Base-by-base conservation (phyloP, 2,329 filamentous ascomycete genomes). In the Aspergillus quadrilineatus region DNA sequence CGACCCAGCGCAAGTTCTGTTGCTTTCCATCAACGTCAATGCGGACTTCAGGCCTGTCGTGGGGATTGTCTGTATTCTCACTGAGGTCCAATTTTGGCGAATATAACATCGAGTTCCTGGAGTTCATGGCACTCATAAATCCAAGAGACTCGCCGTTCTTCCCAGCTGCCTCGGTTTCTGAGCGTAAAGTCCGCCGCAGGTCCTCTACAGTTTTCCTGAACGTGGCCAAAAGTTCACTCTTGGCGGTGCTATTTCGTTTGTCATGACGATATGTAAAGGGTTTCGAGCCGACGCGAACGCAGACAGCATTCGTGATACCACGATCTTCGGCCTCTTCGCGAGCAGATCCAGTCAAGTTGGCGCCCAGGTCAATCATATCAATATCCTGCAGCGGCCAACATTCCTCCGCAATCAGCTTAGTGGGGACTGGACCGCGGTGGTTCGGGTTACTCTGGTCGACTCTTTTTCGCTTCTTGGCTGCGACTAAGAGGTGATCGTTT, bases 11-110 rank as follows among this genome's bases (percentile, higher is more conserved):
- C 46, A 99, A 82, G 70, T 94, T 97, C 70, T 97, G 91, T 73
- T 97, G 92, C 67, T 96, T 96, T 48, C 94, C 94, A 67, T 97
- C 94, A 12, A 96, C 90, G 66, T 99, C 94, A 63, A 99, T 92
- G 54, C 96, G 84, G 77, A 96, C 89, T 59, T 80, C 84, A 15
- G 78, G 77, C 39, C 79, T 78, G 71, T 95, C 90, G 69, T 91
- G 91, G 65, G 89, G 86, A 60, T 87, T 85, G 1, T 90, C 91
- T 8, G 92, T 75, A 6, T 85, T 88, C 68, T 94, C 90, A 12
- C 96, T 81, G 2, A 94, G 78, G 57, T 93, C 89, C 0, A 89
- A 86, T 73, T 92, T 92, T 67, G 90, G 88, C 26, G 92, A 79
- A 36, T 66, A 64, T 1, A 87, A 86, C 1, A 47, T 22, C 8